Base-by-base conservation (phyloP, 495 filamentous ascomycete species). In the Penicillium maclennaniae region DNA sequence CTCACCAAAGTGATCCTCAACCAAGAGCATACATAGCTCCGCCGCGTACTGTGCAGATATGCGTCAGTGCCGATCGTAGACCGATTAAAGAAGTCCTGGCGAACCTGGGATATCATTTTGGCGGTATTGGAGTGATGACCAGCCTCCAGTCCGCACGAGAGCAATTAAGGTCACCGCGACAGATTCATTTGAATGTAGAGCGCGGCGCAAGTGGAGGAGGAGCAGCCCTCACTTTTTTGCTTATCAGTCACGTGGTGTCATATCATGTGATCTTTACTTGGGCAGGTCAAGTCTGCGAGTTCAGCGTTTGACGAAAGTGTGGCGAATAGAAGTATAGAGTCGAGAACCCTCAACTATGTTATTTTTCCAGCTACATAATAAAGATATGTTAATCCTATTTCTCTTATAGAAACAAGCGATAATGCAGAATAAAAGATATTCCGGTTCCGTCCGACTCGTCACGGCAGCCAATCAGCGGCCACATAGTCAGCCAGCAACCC, bases 21-120 rank as follows among this genome's bases (percentile, higher is more conserved):
- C 83, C n/a, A 97, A 80, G 61, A 96, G 83, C 70, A 83, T 77
- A 72, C 89, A 95, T 46, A 97, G 86, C 80, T 97, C 88, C 63
- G 82, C 79, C 40, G 80, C 75, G 60, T 87, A 75, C 76, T 83
- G 43, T 26, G 21, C 44, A 78, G 69, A 77, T 36, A 43, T 27
- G 53, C 28, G 56, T 56, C 38, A 56, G 55, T 53, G 40, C 43
- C 28, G 53, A 60, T 52, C 44, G 19, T 17, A 27, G 16, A 40
- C 40, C 41, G 50, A 37, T 47, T 27, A 46, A 31, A 20, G 48
- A 45, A 49, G 54, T 41, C 25, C 59, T 14, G 31, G 48, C 64
- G 58, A 72, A 85, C 82, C 68, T 74, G 76, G 59, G 81, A 83
- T 74, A 60, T 65, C 66, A 84, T 83, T 57, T 51, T 73, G 65